These are phyloP conservation scores for Hevea brasiliensis DNA, from an alignment of 345 rosid species.

Conservation along the genomic window DNA sequence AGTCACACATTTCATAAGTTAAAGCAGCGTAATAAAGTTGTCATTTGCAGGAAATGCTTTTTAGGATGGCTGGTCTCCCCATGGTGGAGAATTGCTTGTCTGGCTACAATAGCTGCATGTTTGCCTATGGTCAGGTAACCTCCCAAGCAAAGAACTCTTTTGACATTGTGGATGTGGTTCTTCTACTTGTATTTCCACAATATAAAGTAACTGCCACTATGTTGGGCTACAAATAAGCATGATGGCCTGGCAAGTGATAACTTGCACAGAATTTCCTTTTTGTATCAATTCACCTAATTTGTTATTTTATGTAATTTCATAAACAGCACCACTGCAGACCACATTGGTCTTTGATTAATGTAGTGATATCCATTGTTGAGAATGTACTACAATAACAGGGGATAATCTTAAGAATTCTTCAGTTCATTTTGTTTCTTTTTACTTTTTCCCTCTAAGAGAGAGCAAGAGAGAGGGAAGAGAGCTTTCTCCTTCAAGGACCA, in stretches of 20 bases:
- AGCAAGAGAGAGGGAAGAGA: no score
- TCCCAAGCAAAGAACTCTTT: neutral
- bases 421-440: no score
- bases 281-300: neutral
- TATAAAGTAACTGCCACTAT: neutral
- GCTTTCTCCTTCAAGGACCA: no score
- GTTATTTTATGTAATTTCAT: neutral
- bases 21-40: neutral
- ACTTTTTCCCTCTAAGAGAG: no score
- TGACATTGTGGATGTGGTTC: neutral
- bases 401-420: no score
- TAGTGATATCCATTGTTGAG: no score
- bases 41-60: constrained; percentile 73
- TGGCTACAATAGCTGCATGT: constrained; percentile 96
- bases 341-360: no score
- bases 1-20: neutral
- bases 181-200: neutral
- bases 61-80: constrained; percentile 82
- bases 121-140: constrained; percentile 97
- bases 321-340: no score
- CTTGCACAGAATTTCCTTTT: neutral
- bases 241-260: neutral
- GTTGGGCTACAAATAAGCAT: neutral
- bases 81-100: constrained; percentile 98
- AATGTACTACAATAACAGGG: no score